Evolutionary conservation across 2,329 filamentous ascomycete genomes (phyloP), one percentile per base, ranked within the genome.

Genomic region (Thyridium curvatum): DNA sequence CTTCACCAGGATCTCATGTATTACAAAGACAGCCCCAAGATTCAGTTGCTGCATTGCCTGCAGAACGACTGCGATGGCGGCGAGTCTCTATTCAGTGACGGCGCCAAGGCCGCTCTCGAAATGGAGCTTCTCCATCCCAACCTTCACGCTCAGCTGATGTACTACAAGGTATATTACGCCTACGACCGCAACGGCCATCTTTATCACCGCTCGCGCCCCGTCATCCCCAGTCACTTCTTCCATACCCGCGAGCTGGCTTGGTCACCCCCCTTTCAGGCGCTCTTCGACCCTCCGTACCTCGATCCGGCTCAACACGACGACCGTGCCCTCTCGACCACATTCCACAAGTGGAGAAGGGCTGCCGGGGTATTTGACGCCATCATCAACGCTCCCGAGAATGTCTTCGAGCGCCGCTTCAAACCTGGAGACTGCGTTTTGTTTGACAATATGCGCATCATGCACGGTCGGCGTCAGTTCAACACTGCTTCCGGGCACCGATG

Each of bases 1-100:
- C 80, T 96, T 35, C 93, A 98, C 64, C 93, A 95, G 77, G 93
- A 97, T 57, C 73, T 97, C 31, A 72, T 96, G 40, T 97, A 97
- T 64, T 83, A 93, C 62, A 66, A 74, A 12, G 77, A 86, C 37
- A 80, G 86, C 3, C 91, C 91, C 0, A 79, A 82, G 26, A 77
- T 93, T 37, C 91, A 98, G 61, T 68, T 97, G 17, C 77, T 97
- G 4, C 93, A 97, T 63, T 96, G 89, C 54, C 71, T 97, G 32
- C 76, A 84, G 45, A 94, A 94, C 52, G 83, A 80, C 2, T 83
- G 81, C 48, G 65, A 73, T 0, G 91, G 91, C 14, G 93, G 91
- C 34, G 83, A 87, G 52, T 94, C 88, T 1, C 71, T 94, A 38
- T 98, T 97, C 64, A 80, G 79, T 42, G 90, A 97, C 62, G 72